Percentiles rank a stretch among this genome's conserved stretches.
These are phyloP conservation scores for Euptelea pleiosperma DNA, from an alignment of 164 flowering plant genomes.

Conservation along the genomic window DNA sequence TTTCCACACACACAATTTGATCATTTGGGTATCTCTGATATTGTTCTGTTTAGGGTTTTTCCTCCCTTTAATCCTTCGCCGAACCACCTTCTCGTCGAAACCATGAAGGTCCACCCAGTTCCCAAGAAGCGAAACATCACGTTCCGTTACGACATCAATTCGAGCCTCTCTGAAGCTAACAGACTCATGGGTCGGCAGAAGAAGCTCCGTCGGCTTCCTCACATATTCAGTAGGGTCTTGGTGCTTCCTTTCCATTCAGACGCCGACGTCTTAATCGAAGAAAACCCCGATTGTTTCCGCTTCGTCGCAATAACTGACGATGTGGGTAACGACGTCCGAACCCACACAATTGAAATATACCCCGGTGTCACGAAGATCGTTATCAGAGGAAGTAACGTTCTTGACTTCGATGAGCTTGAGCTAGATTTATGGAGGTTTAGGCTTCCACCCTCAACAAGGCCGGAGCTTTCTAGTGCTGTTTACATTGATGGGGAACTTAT, in stretches of 20 bases:
- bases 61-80: not conserved
- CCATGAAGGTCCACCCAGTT: constrained; percentile 47
- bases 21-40: constrained; percentile 7
- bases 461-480: constrained; percentile 68
- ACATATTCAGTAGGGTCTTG: constrained; percentile 67
- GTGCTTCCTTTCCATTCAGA: constrained; percentile 74
- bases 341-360: constrained; percentile 51
- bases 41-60: constrained; percentile 1
- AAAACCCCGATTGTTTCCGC: constrained; percentile 43
- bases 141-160: constrained; percentile 31
- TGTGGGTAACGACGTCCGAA: constrained; percentile 38
- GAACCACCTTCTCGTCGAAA: not conserved
- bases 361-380: constrained; percentile 81
- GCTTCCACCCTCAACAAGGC: constrained; percentile 62
- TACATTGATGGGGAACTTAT: constrained; percentile 66
- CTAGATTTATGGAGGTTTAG: constrained; percentile 81
- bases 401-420: constrained; percentile 51
- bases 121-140: constrained; percentile 54
- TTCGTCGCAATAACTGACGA: constrained; percentile 41
- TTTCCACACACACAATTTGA: not conserved
- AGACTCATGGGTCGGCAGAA: constrained; percentile 29
- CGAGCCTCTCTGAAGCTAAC: constrained; percentile 16
- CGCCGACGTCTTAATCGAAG: constrained; percentile 66
- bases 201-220: constrained; percentile 78
- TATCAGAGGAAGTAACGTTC: constrained; percentile 36